Conservation (phyloP, 371 early-diverging fungal genomes). For the Mortierella sp. region DNA sequence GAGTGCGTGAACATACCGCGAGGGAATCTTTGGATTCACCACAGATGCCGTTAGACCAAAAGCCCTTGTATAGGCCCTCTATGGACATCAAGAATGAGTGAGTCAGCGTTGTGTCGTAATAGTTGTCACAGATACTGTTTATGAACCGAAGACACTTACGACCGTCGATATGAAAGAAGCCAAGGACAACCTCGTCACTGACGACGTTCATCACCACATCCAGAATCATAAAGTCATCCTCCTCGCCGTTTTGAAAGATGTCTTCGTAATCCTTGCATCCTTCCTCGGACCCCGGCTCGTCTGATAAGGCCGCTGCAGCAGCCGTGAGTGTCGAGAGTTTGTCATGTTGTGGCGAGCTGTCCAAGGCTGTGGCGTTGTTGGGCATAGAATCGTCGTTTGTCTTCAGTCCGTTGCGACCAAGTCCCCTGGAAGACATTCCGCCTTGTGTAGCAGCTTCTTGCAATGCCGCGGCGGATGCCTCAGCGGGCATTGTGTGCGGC, state of each 20-base stretch:
- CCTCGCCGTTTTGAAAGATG: constrained; percentile 42
- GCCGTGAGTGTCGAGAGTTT: constrained; percentile 12
- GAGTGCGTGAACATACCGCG: constrained; percentile 33
- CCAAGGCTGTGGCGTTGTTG: no score
- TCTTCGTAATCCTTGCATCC: constrained; percentile 35
- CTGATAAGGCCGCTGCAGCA: neutral
- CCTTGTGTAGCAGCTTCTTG: constrained; percentile 36
- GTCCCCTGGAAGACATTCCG: constrained; percentile 35
- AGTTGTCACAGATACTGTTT: no score
- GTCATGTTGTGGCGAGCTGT: no score
- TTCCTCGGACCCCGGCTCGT: neutral
- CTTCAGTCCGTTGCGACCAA: constrained; percentile 26
- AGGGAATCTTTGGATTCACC: constrained; percentile 49
- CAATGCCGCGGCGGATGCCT: constrained; percentile 20
- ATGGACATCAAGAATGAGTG: neutral
- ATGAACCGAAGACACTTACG: constrained; percentile 31
- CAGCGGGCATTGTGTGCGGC: neutral
- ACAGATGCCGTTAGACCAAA: constrained; percentile 53
- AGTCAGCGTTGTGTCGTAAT: neutral
- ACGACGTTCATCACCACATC: constrained; percentile 68
- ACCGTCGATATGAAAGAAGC: constrained; percentile 64
- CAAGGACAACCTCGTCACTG: constrained; percentile 63
- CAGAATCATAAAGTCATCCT: constrained; percentile 62
- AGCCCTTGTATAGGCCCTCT: constrained; percentile 54
- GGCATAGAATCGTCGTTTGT: neutral